Evolutionary conservation across 169 alveolate genomes (phyloP).

Genomic region (Plasmodium malariae): DNA sequence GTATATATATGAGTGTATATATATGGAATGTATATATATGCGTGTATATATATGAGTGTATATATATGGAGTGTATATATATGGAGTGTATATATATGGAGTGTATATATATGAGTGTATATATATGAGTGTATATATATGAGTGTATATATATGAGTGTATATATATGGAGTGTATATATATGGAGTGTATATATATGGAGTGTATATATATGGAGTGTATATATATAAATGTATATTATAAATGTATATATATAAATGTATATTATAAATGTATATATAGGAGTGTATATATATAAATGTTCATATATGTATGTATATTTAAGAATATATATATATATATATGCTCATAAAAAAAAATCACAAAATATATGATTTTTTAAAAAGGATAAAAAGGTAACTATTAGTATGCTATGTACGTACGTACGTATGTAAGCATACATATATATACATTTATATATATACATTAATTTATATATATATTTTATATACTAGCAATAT

Average conservation of each 20-base stretch:
- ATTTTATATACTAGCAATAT: no score
- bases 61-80: neutral
- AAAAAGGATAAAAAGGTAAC: no score
- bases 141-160: neutral
- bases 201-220: neutral
- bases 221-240: neutral
- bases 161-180: neutral
- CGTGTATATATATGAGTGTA: neutral
- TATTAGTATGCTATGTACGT: no score
- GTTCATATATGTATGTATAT: neutral
- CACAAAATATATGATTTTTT: no score
- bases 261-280: no score
- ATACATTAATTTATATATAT: neutral
- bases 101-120: neutral
- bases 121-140: neutral
- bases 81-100: neutral
- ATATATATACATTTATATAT: neutral
- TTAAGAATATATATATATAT: no score
- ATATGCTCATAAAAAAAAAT: neutral
- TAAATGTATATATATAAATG: neutral
- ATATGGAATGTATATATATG: neutral
- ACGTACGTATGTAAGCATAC: neutral
- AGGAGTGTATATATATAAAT: no score
- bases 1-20: neutral
- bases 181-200: neutral